Conservation (phyloP, 495 filamentous ascomycete species). For the Immersiella caudata region DNA sequence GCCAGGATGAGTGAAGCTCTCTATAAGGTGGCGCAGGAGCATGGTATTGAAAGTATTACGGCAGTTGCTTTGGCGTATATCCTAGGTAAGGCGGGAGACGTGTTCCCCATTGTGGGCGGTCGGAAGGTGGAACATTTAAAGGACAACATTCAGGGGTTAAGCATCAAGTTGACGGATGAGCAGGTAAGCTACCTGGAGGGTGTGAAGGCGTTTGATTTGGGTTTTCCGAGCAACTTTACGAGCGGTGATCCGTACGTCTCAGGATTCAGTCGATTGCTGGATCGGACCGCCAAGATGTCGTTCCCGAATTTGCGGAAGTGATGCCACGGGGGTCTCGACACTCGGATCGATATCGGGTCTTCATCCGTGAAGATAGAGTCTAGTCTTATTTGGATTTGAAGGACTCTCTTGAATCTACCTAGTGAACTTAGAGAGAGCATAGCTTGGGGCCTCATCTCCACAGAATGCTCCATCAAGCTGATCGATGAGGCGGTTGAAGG, state of each 20-base stretch:
- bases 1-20: conserved; percentile 49
- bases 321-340: neutral
- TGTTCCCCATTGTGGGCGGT: conserved; percentile 58
- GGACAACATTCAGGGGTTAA: conserved; percentile 64
- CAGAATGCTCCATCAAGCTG: neutral
- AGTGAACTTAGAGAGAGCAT: no score
- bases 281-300: conserved; percentile 13
- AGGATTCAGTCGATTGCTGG: conserved; percentile 12
- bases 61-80: conserved; percentile 61
- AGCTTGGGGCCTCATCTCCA: neutral
- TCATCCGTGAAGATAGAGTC: neutral
- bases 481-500: no score
- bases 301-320: conserved; percentile 12
- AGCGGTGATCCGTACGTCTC: conserved; percentile 36
- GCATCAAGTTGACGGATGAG: conserved; percentile 54
- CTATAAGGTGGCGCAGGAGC: conserved; percentile 54
- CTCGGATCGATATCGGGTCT: neutral
- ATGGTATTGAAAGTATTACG: conserved; percentile 45
- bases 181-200: conserved; percentile 62
- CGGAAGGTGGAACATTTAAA: conserved; percentile 66
- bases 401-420: neutral
- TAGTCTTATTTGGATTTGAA: no score
- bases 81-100: conserved; percentile 50
- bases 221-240: conserved; percentile 57
- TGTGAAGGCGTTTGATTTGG: conserved; percentile 51